Evolutionary conservation across 2,329 filamentous ascomycete genomes (phyloP).

Genomic region (Beauveria asiatica): DNA sequence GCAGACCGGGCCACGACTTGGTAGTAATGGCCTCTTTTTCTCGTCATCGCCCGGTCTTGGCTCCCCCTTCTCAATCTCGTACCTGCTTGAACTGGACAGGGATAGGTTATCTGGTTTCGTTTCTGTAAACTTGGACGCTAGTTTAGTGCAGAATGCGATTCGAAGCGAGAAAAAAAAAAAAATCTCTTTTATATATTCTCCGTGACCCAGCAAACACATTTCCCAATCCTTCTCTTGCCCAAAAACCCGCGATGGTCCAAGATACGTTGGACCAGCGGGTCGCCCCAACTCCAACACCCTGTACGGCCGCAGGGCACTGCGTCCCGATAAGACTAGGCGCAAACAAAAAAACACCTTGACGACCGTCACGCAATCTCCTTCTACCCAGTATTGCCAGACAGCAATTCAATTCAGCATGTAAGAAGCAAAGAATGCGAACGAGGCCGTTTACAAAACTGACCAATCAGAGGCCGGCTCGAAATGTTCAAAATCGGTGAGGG

Average conservation of each 20-base stretch:
- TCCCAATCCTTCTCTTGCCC: too few relatives aligned
- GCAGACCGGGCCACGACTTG: not conserved
- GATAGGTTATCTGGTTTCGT: not conserved
- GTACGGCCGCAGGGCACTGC: too few relatives aligned
- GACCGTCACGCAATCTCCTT: too few relatives aligned
- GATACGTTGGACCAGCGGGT: too few relatives aligned
- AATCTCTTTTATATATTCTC: not conserved
- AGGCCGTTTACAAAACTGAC: not conserved
- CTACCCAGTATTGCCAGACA: not conserved
- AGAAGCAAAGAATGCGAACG: not conserved
- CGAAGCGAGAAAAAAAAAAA: too few relatives aligned
- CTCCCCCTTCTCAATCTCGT: not conserved
- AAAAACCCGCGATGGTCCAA: too few relatives aligned
- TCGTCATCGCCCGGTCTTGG: not conserved
- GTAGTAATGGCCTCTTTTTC: too few relatives aligned
- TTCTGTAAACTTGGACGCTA: not conserved
- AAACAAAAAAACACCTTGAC: too few relatives aligned
- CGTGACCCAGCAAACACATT: too few relatives aligned
- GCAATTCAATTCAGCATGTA: not conserved
- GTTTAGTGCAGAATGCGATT: not conserved
- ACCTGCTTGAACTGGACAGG: not conserved
- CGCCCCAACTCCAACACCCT: too few relatives aligned
- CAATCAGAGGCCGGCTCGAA: slow-evolving; percentile 8
- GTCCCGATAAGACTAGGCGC: too few relatives aligned
- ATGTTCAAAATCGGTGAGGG: slow-evolving; percentile 15